Percentiles rank a stretch among this genome's conserved stretches.
Conservation (phyloP, 164 flowering plant species). For the Echeveria elegans region DNA sequence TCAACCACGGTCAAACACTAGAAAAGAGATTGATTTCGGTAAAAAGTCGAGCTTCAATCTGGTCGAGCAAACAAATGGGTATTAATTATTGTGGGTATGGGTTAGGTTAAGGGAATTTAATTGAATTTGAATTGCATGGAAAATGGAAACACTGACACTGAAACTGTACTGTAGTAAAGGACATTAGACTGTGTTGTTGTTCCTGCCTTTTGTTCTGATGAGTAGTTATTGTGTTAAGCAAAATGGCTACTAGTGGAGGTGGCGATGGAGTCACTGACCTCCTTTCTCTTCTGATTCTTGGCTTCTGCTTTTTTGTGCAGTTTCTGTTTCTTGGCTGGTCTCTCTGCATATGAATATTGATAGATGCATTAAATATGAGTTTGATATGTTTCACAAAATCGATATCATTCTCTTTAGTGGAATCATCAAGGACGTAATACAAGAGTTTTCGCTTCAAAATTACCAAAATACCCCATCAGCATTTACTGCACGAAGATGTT, state of each 20-base stretch:
- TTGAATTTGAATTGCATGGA: background rate
- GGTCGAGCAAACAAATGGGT: background rate
- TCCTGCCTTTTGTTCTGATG: slow-evolving; percentile 5
- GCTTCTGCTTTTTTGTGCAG: background rate
- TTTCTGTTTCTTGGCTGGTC: slow-evolving; percentile 4
- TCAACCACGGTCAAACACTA: background rate
- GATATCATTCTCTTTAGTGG: slow-evolving; percentile 5
- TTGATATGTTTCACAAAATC: slow-evolving; percentile 1
- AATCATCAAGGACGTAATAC: background rate
- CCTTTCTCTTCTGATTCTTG: background rate
- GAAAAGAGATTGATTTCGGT: background rate
- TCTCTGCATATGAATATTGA: background rate
- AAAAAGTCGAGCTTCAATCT: background rate
- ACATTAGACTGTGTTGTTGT: background rate
- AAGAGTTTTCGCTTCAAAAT: background rate
- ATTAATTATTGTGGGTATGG: background rate
- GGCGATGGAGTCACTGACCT: background rate
- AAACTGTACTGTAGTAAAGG: background rate
- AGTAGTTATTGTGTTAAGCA: slow-evolving; percentile 6
- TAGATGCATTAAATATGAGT: slow-evolving; percentile 7
- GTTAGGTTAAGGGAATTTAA: slow-evolving; percentile 4
- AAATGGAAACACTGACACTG: slow-evolving; percentile 5
- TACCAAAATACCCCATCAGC: too few species aligned
- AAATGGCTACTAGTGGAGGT: slow-evolving; percentile 4
- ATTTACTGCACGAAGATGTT: too few species aligned